Base-by-base conservation (phyloP, 192 early-diverging fungal species). In the Backusella morwellensis region DNA sequence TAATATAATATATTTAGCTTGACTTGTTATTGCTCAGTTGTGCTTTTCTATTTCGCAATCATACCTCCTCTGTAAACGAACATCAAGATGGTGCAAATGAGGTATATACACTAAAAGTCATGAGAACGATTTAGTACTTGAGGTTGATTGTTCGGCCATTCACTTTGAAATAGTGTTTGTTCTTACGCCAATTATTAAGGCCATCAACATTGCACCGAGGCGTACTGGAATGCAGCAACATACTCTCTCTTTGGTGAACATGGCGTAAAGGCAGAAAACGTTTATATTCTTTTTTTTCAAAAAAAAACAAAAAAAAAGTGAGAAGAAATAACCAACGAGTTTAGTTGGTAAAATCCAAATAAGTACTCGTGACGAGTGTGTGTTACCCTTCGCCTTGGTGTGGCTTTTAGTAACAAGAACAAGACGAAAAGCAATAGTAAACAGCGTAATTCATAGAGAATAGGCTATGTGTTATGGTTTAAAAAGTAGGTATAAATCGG, bases 151-250 rank as follows among this genome's bases (percentile, higher is more conserved):
- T 17, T n/a, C 8, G 35, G 4, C 1, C 11, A 38, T 35, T 42
- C 56, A 6, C 4, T 29, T 47, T 15, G 17, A 40, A 6, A 36
- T 32, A 2, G 1, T 26, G 21, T 8, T 66, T 32, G 35, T 32
- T 70, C 75, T 77, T 70, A 77, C 75, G 70, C 35, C 52, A 41
- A 77, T 47, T 32, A 70, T 38, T 9, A 68, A 42, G 7, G 75
- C 69, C 50, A 77, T 77, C 3, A 77, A 35, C 17, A 77, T 42
- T 35, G 52, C 67, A 41, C 75, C 75, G 34, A 77, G n/a, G 6
- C 75, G 66, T 12, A 68, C 68, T 29, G 75, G 75, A 34, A 77
- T 38, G 17, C 75, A 77, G 7, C 75, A 77, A 36, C 66, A 70
- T 15, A 77, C 68, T 70, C 41, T 69, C 8, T 76, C 66, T 15